Percentiles rank a stretch among this genome's conserved stretches.
phyloP scores from a whole-genome alignment of 2,329 filamentous ascomycete species.

The Dactylellina leptospora region DNA sequence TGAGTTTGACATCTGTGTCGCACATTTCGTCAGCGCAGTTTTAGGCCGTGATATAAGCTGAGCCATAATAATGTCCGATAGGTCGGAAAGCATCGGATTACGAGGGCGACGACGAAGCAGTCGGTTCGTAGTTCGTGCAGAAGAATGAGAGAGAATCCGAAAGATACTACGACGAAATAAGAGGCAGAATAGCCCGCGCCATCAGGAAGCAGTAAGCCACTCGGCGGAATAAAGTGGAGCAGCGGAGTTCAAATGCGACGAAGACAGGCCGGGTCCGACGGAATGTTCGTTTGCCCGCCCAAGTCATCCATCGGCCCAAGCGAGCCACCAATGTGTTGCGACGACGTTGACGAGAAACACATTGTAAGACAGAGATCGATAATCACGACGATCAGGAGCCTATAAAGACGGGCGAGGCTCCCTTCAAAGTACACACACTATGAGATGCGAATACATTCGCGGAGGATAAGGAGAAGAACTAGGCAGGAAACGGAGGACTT shows the following conservation, averaged over 20 bases:
- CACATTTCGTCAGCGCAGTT: slow-evolving; percentile 5
- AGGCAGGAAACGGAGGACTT: too few species aligned
- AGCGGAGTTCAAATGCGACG: too few species aligned
- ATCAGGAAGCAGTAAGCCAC: too few species aligned
- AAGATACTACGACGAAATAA: too few species aligned
- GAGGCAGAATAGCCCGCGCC: too few species aligned
- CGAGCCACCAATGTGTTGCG: slow-evolving; percentile 21
- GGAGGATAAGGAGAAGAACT: too few species aligned
- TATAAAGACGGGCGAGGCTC: slow-evolving; percentile 1
- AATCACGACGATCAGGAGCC: background rate
- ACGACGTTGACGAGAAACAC: slow-evolving; percentile 12
- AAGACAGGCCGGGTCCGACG: slow-evolving; percentile 23
- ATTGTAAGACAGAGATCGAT: too few species aligned
- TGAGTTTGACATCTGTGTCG: background rate
- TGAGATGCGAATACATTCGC: too few species aligned
- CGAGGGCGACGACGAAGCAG: background rate
- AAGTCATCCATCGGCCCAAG: slow-evolving; percentile 1
- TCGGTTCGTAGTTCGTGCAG: too few species aligned
- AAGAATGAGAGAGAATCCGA: too few species aligned
- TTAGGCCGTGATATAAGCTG: slow-evolving; percentile 1
- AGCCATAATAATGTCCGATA: slow-evolving; percentile 9
- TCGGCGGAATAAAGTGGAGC: too few species aligned
- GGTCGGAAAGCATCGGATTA: background rate
- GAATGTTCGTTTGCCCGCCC: slow-evolving; percentile 15
- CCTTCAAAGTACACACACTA: too few species aligned